phyloP scores from a whole-genome alignment of 345 rosid species.

The Dipteronia dyeriana region DNA sequence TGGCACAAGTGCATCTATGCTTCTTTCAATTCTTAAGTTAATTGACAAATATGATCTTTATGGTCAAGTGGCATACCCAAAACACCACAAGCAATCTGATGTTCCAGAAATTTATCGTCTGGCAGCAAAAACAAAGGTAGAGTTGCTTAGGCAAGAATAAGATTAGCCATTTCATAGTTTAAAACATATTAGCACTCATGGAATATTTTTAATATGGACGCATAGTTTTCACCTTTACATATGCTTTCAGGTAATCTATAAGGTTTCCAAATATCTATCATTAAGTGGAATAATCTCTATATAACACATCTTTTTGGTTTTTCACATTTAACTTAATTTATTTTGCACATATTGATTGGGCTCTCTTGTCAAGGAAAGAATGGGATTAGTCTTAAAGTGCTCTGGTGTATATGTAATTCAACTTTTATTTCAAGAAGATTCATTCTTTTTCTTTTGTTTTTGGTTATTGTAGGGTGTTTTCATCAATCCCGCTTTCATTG shows the following conservation, averaged over 20 bases:
- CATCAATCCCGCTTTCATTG: conserved; percentile 88
- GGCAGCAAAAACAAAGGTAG: conserved; percentile 81
- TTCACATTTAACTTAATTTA: not conserved
- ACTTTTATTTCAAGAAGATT: not conserved
- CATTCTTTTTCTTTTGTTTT: not conserved
- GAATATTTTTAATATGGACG: not conserved
- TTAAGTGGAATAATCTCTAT: not conserved
- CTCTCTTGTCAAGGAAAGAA: not conserved
- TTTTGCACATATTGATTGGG: not conserved
- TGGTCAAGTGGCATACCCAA: conserved; percentile 85
- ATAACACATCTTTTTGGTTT: not conserved
- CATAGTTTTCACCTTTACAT: not conserved
- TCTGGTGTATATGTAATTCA: not conserved
- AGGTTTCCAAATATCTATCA: not conserved
- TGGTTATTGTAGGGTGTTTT: conserved; percentile 66
- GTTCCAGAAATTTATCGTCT: conserved; percentile 78
- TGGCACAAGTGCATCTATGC: conserved; percentile 59
- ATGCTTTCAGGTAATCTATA: not conserved
- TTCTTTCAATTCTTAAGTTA: conserved; percentile 71
- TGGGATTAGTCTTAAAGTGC: not conserved
- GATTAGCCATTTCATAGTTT: not conserved
- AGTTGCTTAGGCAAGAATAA: not conserved
- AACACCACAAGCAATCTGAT: conserved; percentile 79
- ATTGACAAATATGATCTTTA: conserved; percentile 76
- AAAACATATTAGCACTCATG: not conserved